Evolutionary conservation across 2,329 filamentous ascomycete species (phyloP).

Genomic region (Drechslerella dactyloides): DNA sequence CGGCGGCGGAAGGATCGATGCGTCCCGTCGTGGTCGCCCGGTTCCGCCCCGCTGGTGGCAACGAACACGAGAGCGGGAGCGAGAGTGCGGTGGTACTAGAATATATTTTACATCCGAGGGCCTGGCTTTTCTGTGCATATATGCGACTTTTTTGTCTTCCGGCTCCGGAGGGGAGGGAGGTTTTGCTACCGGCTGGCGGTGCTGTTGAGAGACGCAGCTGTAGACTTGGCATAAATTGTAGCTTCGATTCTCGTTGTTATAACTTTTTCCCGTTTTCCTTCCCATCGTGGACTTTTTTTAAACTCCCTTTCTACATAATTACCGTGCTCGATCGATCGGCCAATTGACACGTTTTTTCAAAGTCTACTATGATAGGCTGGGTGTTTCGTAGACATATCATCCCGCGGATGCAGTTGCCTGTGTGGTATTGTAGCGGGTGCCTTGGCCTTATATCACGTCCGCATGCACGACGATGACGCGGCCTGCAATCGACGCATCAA

Average conservation of each 20-base stretch:
- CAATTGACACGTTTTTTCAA: no score
- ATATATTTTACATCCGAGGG: no score
- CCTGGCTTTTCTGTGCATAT: neutral
- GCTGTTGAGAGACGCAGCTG: neutral
- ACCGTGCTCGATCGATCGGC: neutral
- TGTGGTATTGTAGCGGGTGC: no score
- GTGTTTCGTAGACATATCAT: no score
- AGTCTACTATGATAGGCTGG: no score
- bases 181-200: neutral
- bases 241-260: constrained; percentile 27
- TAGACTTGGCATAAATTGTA: constrained; percentile 33
- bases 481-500: no score
- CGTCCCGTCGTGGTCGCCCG: neutral
- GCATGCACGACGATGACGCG: no score
- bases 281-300: constrained; percentile 1
- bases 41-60: constrained; percentile 3
- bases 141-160: neutral
- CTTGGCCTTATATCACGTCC: no score
- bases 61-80: no score
- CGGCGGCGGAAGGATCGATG: neutral
- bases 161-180: neutral
- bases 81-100: neutral
- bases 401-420: no score
- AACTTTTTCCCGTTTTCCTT: constrained; percentile 11
- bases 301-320: constrained; percentile 9